Percentiles rank a stretch among this genome's conserved stretches.
These are phyloP conservation scores for Epichloe hybrida DNA, from an alignment of 2,329 filamentous ascomycete genomes.

Conservation along the genomic window DNA sequence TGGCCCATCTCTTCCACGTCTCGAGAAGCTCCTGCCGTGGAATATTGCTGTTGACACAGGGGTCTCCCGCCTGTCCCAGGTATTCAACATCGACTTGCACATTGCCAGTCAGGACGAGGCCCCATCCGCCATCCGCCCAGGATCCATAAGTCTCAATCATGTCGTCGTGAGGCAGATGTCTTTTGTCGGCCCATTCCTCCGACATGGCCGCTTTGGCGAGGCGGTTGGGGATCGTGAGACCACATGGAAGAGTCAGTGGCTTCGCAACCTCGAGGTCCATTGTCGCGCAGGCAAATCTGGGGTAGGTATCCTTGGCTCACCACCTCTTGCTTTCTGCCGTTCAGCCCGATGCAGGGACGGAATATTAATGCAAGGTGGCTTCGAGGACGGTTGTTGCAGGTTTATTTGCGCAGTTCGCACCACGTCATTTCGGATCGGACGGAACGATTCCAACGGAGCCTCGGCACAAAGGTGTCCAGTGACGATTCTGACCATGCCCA, in stretches of 20 bases:
- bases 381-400: too few species aligned
- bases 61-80: constrained; percentile 22
- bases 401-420: too few species aligned
- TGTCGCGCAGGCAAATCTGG: neutral
- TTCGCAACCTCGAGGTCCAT: constrained; percentile 10
- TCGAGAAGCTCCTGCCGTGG: constrained; percentile 16
- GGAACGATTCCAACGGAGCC: too few species aligned
- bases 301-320: too few species aligned
- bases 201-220: constrained; percentile 39
- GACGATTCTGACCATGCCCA: too few species aligned
- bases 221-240: constrained; percentile 41
- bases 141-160: constrained; percentile 32
- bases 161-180: constrained; percentile 29
- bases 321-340: neutral
- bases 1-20: constrained; percentile 26
- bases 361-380: too few species aligned
- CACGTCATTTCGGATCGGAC: too few species aligned
- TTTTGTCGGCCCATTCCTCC: constrained; percentile 27
- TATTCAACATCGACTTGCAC: constrained; percentile 28
- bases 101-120: constrained; percentile 37
- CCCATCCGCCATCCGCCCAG: constrained; percentile 43
- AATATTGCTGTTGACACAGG: constrained; percentile 18
- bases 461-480: too few species aligned
- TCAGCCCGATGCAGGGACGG: too few species aligned
- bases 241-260: constrained; percentile 38